Conservation (phyloP, 768 basidiomycete species). For the Trametes maxima region DNA sequence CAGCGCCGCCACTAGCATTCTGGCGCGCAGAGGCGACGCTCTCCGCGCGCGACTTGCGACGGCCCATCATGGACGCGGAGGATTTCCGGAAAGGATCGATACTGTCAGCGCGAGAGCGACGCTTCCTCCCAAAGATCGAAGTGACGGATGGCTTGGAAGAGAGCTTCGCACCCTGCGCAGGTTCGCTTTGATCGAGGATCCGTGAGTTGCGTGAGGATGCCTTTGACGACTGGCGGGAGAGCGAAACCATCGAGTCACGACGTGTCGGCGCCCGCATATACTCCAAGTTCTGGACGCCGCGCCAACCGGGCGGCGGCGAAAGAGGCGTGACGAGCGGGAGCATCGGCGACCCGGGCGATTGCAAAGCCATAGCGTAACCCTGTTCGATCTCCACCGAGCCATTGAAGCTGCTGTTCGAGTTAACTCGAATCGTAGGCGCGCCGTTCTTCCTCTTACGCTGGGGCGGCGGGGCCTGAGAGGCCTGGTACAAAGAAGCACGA, state of each 20-base stretch:
- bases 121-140: constrained; percentile 12
- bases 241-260: constrained; percentile 16
- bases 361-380: background rate
- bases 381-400: constrained; percentile 8
- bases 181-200: background rate
- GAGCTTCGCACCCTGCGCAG: background rate
- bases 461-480: background rate
- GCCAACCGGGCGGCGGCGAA: constrained; percentile 11
- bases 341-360: constrained; percentile 14
- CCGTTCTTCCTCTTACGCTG: background rate
- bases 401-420: constrained; percentile 9
- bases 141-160: background rate
- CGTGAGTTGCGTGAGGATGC: constrained; percentile 21
- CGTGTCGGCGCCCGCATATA: constrained; percentile 5
- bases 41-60: constrained; percentile 4
- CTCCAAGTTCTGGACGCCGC: background rate
- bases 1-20: background rate
- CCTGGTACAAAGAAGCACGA: constrained; percentile 6
- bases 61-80: background rate
- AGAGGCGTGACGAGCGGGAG: constrained; percentile 18
- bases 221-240: constrained; percentile 20
- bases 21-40: constrained; percentile 2
- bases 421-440: constrained; percentile 6
- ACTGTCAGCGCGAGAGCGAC: constrained; percentile 20
- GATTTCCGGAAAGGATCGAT: constrained; percentile 23